Base-by-base conservation (phyloP, 352 stramenopile genomes). In the Elongisporangium prolatum region DNA sequence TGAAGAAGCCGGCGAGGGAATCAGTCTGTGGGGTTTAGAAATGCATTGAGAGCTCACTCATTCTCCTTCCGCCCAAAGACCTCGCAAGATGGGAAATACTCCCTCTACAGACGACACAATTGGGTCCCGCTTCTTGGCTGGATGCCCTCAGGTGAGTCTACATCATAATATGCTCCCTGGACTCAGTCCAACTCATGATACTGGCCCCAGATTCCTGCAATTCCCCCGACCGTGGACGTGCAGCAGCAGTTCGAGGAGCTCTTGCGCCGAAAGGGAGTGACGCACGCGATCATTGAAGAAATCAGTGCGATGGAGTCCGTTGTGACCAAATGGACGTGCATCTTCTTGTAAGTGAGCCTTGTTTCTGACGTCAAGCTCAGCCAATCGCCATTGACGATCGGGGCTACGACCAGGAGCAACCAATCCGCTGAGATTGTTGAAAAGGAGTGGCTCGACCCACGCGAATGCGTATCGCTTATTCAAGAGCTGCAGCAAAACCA, bases 261-360 rank as follows among this genome's bases (percentile, higher is more conserved):
- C 0, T 48, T 91, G 13, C 52, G 59, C 20, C 50, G 51, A 10
- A 76, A 71, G 17, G 49, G 58, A 8, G 63, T 77, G 13, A 38
- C 75, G 0, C 5, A 55, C 0, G 54, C 65, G 17, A 59, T 85
- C 17, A 49, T 65, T 0, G 68, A 79, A 2, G 77, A 91, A 34
- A 48, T 91, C 4, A 70, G 63, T 28, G 18, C 56, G 2, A 56
- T 79, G 11, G 80, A 89, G 53, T 69, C 74, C 0, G 64, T 72
- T 20, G 68, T 79, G 48, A 79, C 72, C 21, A 89, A 91, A 72
- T 91, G 82, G 82, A 73, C 80, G 52, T 88, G 88, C 61, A 54
- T 74, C n/a, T 86, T 79, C 60, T 54, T 91, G 71, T 87, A 70
- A 71, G 77, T 77, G 50, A 18, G 17, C 1, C 28, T 21, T 37